Base-by-base conservation (phyloP, 768 basidiomycete genomes). In the Cubamyces lactineus region DNA sequence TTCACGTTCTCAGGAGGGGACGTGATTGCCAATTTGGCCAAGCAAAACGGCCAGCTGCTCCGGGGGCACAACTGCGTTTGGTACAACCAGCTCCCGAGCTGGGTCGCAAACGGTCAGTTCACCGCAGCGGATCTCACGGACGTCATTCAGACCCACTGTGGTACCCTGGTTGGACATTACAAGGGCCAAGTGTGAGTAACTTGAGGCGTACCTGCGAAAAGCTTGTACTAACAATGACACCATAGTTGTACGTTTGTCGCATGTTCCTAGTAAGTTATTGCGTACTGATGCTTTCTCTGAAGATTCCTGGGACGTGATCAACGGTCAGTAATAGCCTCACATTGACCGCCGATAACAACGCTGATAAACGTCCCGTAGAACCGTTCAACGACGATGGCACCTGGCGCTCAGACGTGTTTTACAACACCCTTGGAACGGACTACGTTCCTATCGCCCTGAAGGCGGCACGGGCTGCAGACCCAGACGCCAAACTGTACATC, bases 311-410 rank as follows among this genome's bases (percentile, higher is more conserved):
- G 83, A 84, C 66, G 82, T 84, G 38, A 72, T 85, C 56, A 86
- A 85, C 50, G 84, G 77, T 67, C 19, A 13, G 48, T 55, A 66
- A 28, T 15, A 46, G 28, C 11, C 13, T 49, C 21, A 13, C 21
- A 8, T 24, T 42, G 7, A 34, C 11, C 28, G 4, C 47, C 15
- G 34, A 15, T 16, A 21, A 2, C 52, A 16, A 43, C 47, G 16
- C 12, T 26, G 21, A 16, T 9, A 34, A 11, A 6, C 11, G 1
- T 34, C 5, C 5, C 15, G 28, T 54, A 70, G 69, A 86, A 69
- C 78, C 82, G 7, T 84, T 86, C 75, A 83, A 85, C 64, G 86
- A 86, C 41, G 78, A 86, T 62, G 85, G 86, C 19, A 84, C 82
- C 9, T 84, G 76, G 72, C 80, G 85, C 41, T 53, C 72, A 17